Evolutionary conservation across 2,329 filamentous ascomycete genomes (phyloP).

Genomic region (Neoarthrinium moseri): DNA sequence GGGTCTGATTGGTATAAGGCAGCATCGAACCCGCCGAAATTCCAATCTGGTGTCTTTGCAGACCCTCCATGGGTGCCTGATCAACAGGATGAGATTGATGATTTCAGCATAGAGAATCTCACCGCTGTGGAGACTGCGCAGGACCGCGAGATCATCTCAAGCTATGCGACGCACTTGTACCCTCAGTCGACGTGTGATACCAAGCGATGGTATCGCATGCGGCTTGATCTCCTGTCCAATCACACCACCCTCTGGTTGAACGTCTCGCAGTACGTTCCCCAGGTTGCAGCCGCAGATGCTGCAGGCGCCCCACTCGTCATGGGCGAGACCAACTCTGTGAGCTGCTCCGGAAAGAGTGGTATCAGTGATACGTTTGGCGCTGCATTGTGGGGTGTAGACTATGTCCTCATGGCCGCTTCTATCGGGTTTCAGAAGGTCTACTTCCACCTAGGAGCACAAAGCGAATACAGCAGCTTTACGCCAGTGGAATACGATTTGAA

Average conservation of each 20-base stretch:
- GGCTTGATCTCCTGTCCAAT: constrained; percentile 30
- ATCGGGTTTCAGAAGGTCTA: constrained; percentile 34
- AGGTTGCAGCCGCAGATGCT: constrained; percentile 31
- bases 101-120: constrained; percentile 32
- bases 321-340: constrained; percentile 47
- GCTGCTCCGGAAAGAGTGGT: constrained; percentile 35
- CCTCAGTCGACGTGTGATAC: constrained; percentile 35
- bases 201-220: constrained; percentile 29
- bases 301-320: constrained; percentile 38
- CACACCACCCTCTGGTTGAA: constrained; percentile 33
- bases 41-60: constrained; percentile 32
- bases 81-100: constrained; percentile 33
- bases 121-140: constrained; percentile 23
- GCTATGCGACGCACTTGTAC: constrained; percentile 33
- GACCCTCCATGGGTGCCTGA: constrained; percentile 34
- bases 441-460: constrained; percentile 42
- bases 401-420: constrained; percentile 34
- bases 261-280: constrained; percentile 29
- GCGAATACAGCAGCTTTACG: constrained; percentile 30
- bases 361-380: constrained; percentile 47
- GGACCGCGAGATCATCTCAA: constrained; percentile 30
- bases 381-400: constrained; percentile 48
- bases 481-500: constrained; percentile 25
- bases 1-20: constrained; percentile 27
- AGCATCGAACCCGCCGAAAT: constrained; percentile 20